Conservation (phyloP, 2,329 filamentous ascomycete genomes). For the Neonectria sp. region DNA sequence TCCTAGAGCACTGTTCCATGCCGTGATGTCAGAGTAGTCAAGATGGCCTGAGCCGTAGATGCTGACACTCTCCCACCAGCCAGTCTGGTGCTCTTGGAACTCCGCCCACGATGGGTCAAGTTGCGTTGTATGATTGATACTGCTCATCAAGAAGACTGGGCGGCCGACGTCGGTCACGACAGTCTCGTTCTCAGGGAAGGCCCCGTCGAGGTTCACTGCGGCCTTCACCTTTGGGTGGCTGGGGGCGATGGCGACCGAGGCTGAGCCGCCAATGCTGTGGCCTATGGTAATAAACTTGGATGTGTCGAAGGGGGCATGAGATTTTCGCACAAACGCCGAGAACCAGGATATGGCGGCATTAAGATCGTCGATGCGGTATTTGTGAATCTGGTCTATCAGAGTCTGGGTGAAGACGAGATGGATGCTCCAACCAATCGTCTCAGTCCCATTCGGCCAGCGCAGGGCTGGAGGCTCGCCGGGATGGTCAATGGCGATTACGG, state of each 20-base stretch:
- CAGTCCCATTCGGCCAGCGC: background rate
- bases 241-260: background rate
- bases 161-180: background rate
- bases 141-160: background rate
- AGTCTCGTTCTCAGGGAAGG: background rate
- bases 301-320: background rate
- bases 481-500: background rate
- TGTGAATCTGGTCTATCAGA: background rate
- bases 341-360: background rate
- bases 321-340: background rate
- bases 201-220: background rate
- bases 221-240: background rate
- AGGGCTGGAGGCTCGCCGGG: background rate
- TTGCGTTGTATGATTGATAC: background rate
- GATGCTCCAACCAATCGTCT: conserved; percentile 1
- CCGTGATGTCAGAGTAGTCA: background rate
- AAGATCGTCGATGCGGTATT: background rate
- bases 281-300: background rate
- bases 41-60: background rate
- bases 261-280: conserved; percentile 1
- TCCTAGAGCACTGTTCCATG: background rate
- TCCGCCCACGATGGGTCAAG: background rate
- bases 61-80: background rate
- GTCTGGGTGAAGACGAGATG: background rate
- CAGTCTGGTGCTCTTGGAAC: background rate